A percentile compares a stretch with the other conserved stretches of the same genome.
phyloP scores from a whole-genome alignment of 2,329 filamentous ascomycete genomes.

The Cryphonectria carpinicola region DNA sequence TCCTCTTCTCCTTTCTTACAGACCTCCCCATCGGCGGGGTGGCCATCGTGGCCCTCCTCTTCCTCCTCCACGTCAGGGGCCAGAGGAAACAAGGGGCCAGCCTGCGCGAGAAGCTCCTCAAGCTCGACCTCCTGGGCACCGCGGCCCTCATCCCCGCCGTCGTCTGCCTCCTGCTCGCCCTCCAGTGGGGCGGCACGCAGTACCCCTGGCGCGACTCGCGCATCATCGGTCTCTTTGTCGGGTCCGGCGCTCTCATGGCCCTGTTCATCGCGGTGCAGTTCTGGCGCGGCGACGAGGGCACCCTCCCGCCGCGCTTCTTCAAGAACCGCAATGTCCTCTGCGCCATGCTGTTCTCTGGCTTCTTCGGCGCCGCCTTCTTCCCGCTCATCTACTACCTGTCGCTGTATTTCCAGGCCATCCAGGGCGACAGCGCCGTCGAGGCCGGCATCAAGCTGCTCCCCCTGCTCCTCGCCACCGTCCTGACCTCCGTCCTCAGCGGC shows the following conservation, averaged over 20 bases:
- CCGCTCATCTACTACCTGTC: slow-evolving; percentile 58
- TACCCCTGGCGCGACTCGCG: slow-evolving; percentile 54
- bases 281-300: slow-evolving; percentile 51
- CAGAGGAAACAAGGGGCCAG: slow-evolving; percentile 37
- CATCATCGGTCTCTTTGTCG: slow-evolving; percentile 56
- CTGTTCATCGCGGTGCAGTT: slow-evolving; percentile 53
- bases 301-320: slow-evolving; percentile 54
- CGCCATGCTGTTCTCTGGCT: slow-evolving; percentile 47
- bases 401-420: slow-evolving; percentile 58
- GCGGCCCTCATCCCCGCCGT: slow-evolving; percentile 56
- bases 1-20: neutral
- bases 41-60: slow-evolving; percentile 51
- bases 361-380: slow-evolving; percentile 57
- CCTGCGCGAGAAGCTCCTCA: slow-evolving; percentile 43
- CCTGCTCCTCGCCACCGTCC: slow-evolving; percentile 53
- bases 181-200: slow-evolving; percentile 60
- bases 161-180: slow-evolving; percentile 56
- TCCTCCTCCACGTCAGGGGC: slow-evolving; percentile 48
- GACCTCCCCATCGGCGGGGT: slow-evolving; percentile 50
- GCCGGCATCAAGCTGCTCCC: slow-evolving; percentile 60
- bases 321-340: slow-evolving; percentile 47
- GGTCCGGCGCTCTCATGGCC: slow-evolving; percentile 48
- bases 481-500: slow-evolving; percentile 51
- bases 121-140: slow-evolving; percentile 55
- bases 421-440: slow-evolving; percentile 55